Evolutionary conservation across 352 stramenopile species (phyloP), one percentile per base, ranked within the genome.

Genomic region (Thraustotheca clavata): DNA sequence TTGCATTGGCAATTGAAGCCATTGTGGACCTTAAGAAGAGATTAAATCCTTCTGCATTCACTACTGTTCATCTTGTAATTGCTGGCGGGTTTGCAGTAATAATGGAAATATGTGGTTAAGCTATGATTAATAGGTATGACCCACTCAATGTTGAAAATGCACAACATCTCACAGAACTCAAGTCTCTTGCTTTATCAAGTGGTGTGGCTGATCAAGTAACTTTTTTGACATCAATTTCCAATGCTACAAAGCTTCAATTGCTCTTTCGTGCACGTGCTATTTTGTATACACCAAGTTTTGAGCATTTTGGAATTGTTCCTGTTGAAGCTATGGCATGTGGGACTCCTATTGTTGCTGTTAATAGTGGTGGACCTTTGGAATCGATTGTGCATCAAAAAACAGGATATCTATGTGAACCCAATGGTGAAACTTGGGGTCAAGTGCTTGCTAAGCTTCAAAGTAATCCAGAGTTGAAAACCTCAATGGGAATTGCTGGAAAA

Each of bases 301-400:
- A 99, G 74, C 96, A 99, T 73, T 99, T 99, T 76, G 96, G 96
- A n/a, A 99, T 99, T 67, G 96, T 99, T 1, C 96, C 96, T 0
- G 77, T 99, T 16, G 96, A 99, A 70, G 94, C 91, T n/a, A 99
- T 99, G 96, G 94, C 92, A 65, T 92, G 89, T 8, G 86, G 87
- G 22, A 91, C 91, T 20, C 95, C 96, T 6, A 94, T 99, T 12
- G 76, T 99, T 26, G 96, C 96, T 3, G 88, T 98, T 24, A 87
- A 87, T 38, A 97, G 75, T 46, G 96, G 96, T n/a, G 96, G 96
- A 3, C 96, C 96, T 0, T 79, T 93, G n/a, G 96, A 99, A 77
- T 98, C 95, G 1, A 85, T 99, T 31, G 61, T 91, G 2, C 76
- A 98, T 59, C 82, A 80, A 3, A 76, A 85, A 52, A 95, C 87